Percentiles rank a stretch among this genome's conserved stretches.
These are phyloP conservation scores for Phytophthora uliginosa DNA, from an alignment of 352 stramenopile species.

Conservation along the genomic window DNA sequence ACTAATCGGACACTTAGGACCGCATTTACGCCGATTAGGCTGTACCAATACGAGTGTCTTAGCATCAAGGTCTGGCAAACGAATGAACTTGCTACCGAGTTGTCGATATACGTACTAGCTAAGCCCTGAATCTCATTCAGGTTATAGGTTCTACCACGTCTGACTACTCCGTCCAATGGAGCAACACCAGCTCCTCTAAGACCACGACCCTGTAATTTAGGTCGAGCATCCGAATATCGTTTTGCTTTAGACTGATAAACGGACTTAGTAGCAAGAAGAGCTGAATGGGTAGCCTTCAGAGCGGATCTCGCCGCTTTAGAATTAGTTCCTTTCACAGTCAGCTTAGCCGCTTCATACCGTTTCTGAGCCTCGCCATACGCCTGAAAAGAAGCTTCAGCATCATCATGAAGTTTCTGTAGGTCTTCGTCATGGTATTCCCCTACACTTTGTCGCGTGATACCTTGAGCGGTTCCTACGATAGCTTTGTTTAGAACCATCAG, in stretches of 20 bases:
- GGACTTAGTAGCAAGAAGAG: no score
- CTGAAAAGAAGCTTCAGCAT: neutral
- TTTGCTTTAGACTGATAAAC: neutral
- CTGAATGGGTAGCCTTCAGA: neutral
- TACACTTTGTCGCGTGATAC: neutral
- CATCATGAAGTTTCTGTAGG: neutral
- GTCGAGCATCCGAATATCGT: neutral
- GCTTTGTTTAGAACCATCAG: no score
- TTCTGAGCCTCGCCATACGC: neutral
- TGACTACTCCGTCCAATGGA: conserved; percentile 7
- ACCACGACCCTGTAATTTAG: neutral
- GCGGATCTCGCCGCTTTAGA: neutral
- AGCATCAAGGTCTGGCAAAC: conserved; percentile 15
- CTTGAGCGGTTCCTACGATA: no score
- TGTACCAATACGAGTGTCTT: conserved; percentile 4
- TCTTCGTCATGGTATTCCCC: neutral
- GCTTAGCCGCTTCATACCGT: neutral
- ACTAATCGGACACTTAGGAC: neutral
- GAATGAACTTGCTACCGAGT: neutral
- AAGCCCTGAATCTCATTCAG: conserved; percentile 19
- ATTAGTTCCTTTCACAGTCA: neutral
- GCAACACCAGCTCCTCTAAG: neutral
- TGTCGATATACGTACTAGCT: neutral
- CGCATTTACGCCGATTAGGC: neutral
- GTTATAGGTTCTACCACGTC: conserved; percentile 9